A percentile compares a stretch with the other conserved stretches of the same genome.
These are phyloP conservation scores for Monosporascus ibericus DNA, from an alignment of 2,329 filamentous ascomycete genomes.

Conservation along the genomic window DNA sequence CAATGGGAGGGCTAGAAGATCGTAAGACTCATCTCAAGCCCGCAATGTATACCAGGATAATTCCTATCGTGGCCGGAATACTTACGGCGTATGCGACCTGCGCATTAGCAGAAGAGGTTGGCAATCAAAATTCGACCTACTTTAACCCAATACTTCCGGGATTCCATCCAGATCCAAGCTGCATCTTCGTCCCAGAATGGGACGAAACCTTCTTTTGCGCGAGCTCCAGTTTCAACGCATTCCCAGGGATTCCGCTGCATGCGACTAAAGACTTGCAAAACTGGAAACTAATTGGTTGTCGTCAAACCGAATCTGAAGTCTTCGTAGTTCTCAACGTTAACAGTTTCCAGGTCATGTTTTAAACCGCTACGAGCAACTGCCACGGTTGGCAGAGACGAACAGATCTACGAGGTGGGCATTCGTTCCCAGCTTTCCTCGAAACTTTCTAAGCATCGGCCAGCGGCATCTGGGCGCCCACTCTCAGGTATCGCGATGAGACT, in stretches of 20 bases:
- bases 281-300: slow-evolving; percentile 28
- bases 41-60: background rate
- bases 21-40: background rate
- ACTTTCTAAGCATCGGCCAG: slow-evolving; percentile 12
- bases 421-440: slow-evolving; percentile 5
- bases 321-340: background rate
- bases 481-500: slow-evolving; percentile 34
- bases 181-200: slow-evolving; percentile 32
- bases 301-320: background rate
- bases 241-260: slow-evolving; percentile 39
- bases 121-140: slow-evolving; percentile 19
- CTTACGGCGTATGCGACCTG: slow-evolving; percentile 2
- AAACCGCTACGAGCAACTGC: slow-evolving; percentile 21
- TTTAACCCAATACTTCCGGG: slow-evolving; percentile 40
- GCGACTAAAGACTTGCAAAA: slow-evolving; percentile 35
- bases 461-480: slow-evolving; percentile 42
- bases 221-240: slow-evolving; percentile 37
- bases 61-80: slow-evolving; percentile 1
- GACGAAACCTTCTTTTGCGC: slow-evolving; percentile 37
- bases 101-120: background rate
- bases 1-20: no score
- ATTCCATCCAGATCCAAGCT: slow-evolving; percentile 39
- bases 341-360: slow-evolving; percentile 18
- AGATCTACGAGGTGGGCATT: slow-evolving; percentile 18
- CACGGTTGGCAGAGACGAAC: slow-evolving; percentile 21